Base-by-base conservation (phyloP, 805 yeast genomes). In the Saturnispora diversa region DNA sequence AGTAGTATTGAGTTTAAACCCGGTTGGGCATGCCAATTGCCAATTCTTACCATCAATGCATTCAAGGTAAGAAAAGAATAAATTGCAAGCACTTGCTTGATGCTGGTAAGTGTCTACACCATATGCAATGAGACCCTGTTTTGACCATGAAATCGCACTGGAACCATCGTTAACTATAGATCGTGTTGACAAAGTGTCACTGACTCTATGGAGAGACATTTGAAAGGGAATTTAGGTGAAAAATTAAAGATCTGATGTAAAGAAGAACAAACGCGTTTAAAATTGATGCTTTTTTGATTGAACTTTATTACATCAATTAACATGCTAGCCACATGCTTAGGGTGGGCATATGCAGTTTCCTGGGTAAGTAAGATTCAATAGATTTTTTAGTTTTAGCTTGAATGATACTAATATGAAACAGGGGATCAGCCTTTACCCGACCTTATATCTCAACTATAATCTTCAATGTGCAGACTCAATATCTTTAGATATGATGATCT, bases 51-150 rank as follows among this genome's bases (percentile, higher is more conserved):
- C 97, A 55, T 84, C 80, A 11, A 74, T 59, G 44, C 86, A 77
- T 50, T 80, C 88, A 43, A 86, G 53, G 58, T 80, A 77, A 0
- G 94, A 79, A 44, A 84, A 61, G 35, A 66, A 63, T 17, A 85
- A 53, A 44, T 69, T 69, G 7, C 44, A 44, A 44, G 44, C 55
- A 51, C 56, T 65, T 46, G 53, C 58, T 42, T 55, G 62, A 25
- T 36, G 35, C 16, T 39, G 34, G 11, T 36, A 30, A 4, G 35
- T 13, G 15, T 39, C 43, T 6, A 44, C 17, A 42, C 57, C 50
- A 50, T 80, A 85, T 1, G 95, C 94, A 24, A 88, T 72, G 50
- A 85, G 75, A 11, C 96, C 96, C 49, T 79, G 82, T 48, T 77
- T 74, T 9, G 94, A 83, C 95, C 95, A 86, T 9, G 85, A 71